Conservation (phyloP, 768 basidiomycete species). For the Cantharellus anzutake region DNA sequence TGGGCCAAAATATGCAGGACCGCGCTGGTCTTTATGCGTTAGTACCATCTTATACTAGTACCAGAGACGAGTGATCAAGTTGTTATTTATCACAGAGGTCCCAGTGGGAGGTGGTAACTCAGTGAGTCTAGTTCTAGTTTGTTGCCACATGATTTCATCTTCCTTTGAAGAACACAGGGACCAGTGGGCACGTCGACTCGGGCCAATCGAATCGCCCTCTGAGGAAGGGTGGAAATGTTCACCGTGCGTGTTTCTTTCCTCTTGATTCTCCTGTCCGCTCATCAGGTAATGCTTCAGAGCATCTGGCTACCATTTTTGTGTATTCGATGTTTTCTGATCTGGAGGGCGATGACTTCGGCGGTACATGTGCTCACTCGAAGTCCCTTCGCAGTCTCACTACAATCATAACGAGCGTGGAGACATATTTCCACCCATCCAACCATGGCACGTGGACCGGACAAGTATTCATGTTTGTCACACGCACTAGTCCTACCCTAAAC, state of each 20-base stretch:
- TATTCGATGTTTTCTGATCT: constrained; percentile 76
- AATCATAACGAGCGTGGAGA: constrained; percentile 79
- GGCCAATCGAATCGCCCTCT: neutral
- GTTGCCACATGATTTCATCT: neutral
- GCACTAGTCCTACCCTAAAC: constrained; percentile 1
- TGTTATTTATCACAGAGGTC: constrained; percentile 27
- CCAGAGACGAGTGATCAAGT: neutral
- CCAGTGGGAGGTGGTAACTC: constrained; percentile 42
- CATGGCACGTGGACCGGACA: constrained; percentile 62
- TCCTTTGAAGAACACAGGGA: constrained; percentile 22
- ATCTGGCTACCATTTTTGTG: constrained; percentile 68
- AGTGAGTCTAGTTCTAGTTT: neutral
- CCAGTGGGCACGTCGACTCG: constrained; percentile 50
- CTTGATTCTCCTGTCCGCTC: neutral
- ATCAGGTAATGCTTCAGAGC: constrained; percentile 23
- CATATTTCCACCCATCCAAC: constrained; percentile 92
- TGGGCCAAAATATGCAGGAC: constrained; percentile 8
- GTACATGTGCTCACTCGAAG: constrained; percentile 51
- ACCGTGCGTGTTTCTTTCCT: neutral
- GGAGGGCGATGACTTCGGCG: constrained; percentile 18
- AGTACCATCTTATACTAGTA: neutral
- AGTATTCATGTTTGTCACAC: constrained; percentile 20
- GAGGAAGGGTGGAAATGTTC: neutral
- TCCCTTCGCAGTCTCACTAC: constrained; percentile 77
- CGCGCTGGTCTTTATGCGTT: constrained; percentile 8